Percentiles rank a stretch among this genome's conserved stretches.
phyloP scores from a whole-genome alignment of 2,329 filamentous ascomycete species.

The Fusarium torulosum region DNA sequence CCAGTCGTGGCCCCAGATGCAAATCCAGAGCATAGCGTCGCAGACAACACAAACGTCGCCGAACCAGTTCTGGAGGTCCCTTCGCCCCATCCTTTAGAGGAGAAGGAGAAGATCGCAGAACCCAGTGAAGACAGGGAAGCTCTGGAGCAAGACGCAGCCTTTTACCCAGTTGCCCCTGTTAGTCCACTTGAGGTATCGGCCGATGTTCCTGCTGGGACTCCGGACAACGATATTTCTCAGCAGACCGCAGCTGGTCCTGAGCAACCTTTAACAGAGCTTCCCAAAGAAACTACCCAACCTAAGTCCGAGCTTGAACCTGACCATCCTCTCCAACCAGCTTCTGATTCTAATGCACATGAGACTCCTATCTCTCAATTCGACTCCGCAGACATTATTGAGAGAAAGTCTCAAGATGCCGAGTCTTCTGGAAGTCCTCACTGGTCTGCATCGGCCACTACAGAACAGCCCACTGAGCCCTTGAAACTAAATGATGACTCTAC shows the following conservation, averaged over 20 bases:
- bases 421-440: not conserved
- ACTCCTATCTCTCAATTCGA: not conserved
- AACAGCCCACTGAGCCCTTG: not conserved
- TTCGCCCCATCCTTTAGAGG: conserved; percentile 15
- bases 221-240: not conserved
- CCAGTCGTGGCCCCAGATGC: not conserved
- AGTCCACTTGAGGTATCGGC: conserved; percentile 1
- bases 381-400: conserved; percentile 1
- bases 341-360: not conserved
- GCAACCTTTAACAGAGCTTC: not conserved
- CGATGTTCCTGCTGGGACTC: conserved; percentile 2
- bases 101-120: conserved; percentile 29
- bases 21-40: not conserved
- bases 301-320: not conserved
- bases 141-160: conserved; percentile 2
- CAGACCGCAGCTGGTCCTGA: not conserved
- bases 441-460: not conserved
- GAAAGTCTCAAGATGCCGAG: not conserved
- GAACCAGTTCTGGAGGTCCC: conserved; percentile 15
- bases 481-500: not conserved
- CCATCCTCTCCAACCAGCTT: not conserved
- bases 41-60: conserved; percentile 8
- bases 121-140: conserved; percentile 11
- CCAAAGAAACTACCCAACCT: not conserved
- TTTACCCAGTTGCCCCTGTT: not conserved